Percentiles rank a stretch among this genome's conserved stretches.
phyloP scores from a whole-genome alignment of 306 rosid species.

The Benincasa hispida region DNA sequence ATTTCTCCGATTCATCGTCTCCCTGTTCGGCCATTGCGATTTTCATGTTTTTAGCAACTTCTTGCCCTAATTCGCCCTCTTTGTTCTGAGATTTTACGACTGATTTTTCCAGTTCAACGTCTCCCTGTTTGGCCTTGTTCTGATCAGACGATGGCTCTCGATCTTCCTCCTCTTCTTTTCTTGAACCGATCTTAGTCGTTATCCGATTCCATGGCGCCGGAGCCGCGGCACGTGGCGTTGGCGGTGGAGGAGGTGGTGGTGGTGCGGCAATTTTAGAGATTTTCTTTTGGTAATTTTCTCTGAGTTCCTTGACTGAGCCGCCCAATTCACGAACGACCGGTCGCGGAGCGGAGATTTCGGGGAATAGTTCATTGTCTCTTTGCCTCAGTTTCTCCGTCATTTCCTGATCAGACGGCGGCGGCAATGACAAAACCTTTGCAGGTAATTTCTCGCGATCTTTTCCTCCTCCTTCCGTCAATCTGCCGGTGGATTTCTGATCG shows the following conservation, averaged over 20 bases:
- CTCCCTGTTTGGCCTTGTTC: background rate
- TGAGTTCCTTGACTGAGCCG: background rate
- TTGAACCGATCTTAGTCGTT: background rate
- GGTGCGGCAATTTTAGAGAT: background rate
- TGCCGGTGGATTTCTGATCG: background rate
- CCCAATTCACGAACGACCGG: background rate
- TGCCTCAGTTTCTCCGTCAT: background rate
- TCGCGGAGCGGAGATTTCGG: background rate
- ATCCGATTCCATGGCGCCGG: background rate
- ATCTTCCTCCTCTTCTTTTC: background rate
- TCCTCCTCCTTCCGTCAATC: background rate
- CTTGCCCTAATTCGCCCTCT: background rate
- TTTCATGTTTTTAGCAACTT: background rate
- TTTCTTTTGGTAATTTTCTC: background rate
- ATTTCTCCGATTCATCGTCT: background rate
- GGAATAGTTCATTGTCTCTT: background rate
- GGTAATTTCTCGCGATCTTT: background rate
- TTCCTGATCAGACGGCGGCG: background rate
- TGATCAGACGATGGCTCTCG: background rate
- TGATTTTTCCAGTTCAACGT: background rate
- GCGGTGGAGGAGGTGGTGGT: background rate
- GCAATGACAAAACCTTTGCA: background rate
- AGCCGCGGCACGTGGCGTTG: background rate
- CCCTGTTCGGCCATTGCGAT: background rate
- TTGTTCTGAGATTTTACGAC: background rate